Evolutionary conservation across 1,284 basidiomycete genomes (phyloP), one percentile per base, ranked within the genome.

Genomic region (Schizophyllum amplum): DNA sequence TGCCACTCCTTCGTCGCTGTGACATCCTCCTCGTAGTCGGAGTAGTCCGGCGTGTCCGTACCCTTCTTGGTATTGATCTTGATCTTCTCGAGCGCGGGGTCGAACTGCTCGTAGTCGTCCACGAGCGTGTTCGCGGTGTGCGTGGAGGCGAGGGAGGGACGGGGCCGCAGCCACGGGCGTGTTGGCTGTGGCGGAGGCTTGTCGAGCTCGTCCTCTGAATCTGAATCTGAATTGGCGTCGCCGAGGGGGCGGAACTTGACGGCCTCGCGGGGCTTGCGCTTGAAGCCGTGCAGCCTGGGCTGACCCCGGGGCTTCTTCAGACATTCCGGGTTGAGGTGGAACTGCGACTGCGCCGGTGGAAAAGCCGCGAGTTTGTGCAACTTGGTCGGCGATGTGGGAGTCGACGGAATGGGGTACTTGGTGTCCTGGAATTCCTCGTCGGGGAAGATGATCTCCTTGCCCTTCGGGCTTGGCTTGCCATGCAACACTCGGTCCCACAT

Each of bases 401-500:
- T 49, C 47, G 53, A 53, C 52, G 52, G 47, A 11, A 54, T 55
- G n/a, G 55, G 49, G 24, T 61, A 49, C 54, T 61, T 62, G 42
- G 58, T 55, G 52, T 61, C 56, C 22, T 54, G 54, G 55, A 13
- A 22, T 42, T 57, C 59, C 4, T 63, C 61, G n/a, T 60, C 60
- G 0, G 71, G 70, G 62, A 72, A 69, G 13, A 70, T 47, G 27
- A 71, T 60, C 21, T 65, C 64, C 7, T 63, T 57, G 55, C 55
- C 56, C 22, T 51, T 52, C 25, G 47, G 21, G 6, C 53, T 26
- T 9, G 55, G 60, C 55, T 48, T 55, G 33, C 50, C 46, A 9
- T 52, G 61, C 53, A 84, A 75, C 22, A 80, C 58, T 27, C 75
- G 74, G 11, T 76, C 72, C 82, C 82, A 86, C 55, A 80, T 68